Evolutionary conservation across 805 yeast species (phyloP).

Genomic region (Candida parachauliodes): DNA sequence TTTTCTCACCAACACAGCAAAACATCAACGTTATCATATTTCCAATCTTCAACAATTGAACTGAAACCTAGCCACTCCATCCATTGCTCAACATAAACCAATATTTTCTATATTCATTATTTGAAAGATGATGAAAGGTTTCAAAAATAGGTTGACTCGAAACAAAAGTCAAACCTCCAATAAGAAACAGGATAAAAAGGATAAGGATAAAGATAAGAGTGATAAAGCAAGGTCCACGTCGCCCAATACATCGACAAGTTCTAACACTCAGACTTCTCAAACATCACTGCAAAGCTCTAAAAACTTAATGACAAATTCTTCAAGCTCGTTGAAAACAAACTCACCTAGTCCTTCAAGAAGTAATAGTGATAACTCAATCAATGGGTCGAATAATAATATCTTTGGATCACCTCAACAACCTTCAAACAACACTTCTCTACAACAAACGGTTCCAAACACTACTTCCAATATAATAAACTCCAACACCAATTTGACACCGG

Average conservation of each 20-base stretch:
- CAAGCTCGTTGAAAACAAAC: constrained; percentile 21
- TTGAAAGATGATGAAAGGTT: constrained; percentile 48
- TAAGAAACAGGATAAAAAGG: constrained; percentile 35
- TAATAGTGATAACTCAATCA: constrained; percentile 17
- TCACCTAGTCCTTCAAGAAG: constrained; percentile 35
- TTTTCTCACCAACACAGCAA: constrained; percentile 1
- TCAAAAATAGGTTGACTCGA: constrained; percentile 43
- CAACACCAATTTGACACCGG: constrained; percentile 1
- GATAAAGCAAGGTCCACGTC: constrained; percentile 9
- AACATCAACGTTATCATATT: neutral
- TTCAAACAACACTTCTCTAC: constrained; percentile 8
- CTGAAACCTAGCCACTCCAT: neutral
- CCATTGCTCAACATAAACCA: too few relatives aligned
- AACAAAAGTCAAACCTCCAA: constrained; percentile 33
- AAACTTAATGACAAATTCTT: constrained; percentile 13
- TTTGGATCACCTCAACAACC: constrained; percentile 4
- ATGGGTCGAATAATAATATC: neutral
- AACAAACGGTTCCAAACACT: constrained; percentile 8
- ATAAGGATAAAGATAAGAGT: constrained; percentile 26
- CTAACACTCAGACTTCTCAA: constrained; percentile 2
- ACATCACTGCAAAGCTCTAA: constrained; percentile 12
- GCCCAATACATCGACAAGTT: neutral
- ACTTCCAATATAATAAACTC: constrained; percentile 7
- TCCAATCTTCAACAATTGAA: neutral
- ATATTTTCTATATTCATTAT: too few relatives aligned